A percentile compares a stretch with the other conserved stretches of the same genome.
Conservation (phyloP, 1,284 basidiomycete genomes). For the Dichomitus squalens region DNA sequence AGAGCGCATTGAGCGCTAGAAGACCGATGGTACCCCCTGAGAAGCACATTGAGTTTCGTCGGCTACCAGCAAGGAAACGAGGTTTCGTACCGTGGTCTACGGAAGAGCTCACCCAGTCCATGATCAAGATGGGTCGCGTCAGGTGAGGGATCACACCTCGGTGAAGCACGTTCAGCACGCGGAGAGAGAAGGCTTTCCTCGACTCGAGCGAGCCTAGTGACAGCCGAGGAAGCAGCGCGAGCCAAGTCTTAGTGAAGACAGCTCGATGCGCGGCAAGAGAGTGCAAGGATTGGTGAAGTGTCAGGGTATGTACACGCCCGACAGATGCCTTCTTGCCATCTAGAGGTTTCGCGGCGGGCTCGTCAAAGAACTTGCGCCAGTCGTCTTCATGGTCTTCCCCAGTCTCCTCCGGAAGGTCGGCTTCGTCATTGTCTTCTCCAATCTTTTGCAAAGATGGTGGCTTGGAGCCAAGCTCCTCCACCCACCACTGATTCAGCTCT, state of each 20-base stretch:
- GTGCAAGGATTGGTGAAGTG: constrained; percentile 76
- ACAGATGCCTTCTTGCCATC: constrained; percentile 37
- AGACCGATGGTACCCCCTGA: constrained; percentile 86
- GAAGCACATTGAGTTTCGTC: not conserved
- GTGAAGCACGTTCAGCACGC: constrained; percentile 82
- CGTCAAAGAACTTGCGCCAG: constrained; percentile 83
- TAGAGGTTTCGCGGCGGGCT: constrained; percentile 45
- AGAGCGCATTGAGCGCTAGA: constrained; percentile 90
- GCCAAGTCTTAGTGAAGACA: constrained; percentile 81
- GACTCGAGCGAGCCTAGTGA: constrained; percentile 41
- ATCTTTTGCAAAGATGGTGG: constrained; percentile 53
- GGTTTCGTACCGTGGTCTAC: constrained; percentile 73
- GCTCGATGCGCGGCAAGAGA: constrained; percentile 73
- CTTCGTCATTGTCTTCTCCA: constrained; percentile 32
- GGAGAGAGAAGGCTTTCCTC: constrained; percentile 51
- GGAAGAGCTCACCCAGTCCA: constrained; percentile 93
- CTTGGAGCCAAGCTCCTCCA: constrained; percentile 68
- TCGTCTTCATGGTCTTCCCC: constrained; percentile 60
- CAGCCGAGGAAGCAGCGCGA: constrained; percentile 66
- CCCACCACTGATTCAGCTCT: constrained; percentile 89
- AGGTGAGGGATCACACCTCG: constrained; percentile 84
- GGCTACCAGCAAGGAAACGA: not conserved
- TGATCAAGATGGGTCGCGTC: constrained; percentile 78
- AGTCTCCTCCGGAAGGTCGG: constrained; percentile 41
- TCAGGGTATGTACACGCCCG: constrained; percentile 62